Evolutionary conservation across 371 early-diverging fungal genomes (phyloP).

Genomic region (Haplosporangium sp.): DNA sequence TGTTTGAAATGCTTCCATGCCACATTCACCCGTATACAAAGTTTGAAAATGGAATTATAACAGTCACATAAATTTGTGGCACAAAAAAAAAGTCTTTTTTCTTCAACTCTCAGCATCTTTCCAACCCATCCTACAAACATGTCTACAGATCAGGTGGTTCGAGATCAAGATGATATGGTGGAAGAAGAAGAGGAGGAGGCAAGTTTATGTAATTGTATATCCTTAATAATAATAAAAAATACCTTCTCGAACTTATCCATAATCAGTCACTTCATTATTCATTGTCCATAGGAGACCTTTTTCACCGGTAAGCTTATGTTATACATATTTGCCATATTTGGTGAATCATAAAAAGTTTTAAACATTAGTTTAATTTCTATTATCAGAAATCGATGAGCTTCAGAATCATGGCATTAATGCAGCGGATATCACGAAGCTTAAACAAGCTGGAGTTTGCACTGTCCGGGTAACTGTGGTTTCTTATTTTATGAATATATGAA

Average conservation of each 20-base stretch:
- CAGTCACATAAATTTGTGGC: constrained; percentile 1
- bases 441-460: constrained; percentile 85
- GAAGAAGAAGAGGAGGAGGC: constrained; percentile 47
- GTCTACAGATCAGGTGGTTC: constrained; percentile 52
- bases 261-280: background rate
- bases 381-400: constrained; percentile 55
- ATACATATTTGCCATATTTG: background rate
- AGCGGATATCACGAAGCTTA: constrained; percentile 87
- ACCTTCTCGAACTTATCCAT: too few relatives aligned
- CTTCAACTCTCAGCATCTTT: background rate
- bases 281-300: constrained; percentile 29
- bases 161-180: constrained; percentile 28
- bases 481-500: too few relatives aligned
- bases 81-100: background rate
- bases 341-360: background rate
- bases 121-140: background rate
- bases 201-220: background rate
- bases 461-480: constrained; percentile 60
- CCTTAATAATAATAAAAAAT: too few relatives aligned
- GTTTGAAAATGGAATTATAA: background rate
- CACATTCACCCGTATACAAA: background rate
- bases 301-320: constrained; percentile 33
- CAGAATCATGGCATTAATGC: constrained; percentile 80
- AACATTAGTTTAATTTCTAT: background rate
- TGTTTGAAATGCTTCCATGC: background rate